Base-by-base conservation (phyloP, 805 yeast genomes). In the Yarrowia sp. region DNA sequence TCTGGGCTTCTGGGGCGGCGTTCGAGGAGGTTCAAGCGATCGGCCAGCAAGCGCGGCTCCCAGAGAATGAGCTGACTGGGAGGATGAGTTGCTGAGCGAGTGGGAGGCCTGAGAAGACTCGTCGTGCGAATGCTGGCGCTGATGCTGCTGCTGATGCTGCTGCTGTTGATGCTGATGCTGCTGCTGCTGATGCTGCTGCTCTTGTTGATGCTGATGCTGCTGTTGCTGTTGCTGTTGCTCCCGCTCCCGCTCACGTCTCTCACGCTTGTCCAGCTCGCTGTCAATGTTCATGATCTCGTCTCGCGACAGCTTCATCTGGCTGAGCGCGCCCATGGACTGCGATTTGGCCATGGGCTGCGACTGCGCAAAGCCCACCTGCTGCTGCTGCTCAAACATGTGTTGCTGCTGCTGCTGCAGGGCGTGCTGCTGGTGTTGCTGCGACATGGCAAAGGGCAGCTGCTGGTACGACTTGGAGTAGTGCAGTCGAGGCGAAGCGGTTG, bases 1-100 rank as follows among this genome's bases (percentile, higher is more conserved):
- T 8, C 66, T 65, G 39, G 65, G 57, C 47, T 61, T 61, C 47
- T 61, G 65, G 11, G 74, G 73, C 4, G 77, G 74, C 8, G 75
- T 73, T 39, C 68, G 66, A 15, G 75, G 75, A 3, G 68, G 60
- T 13, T 67, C 39, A 22, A 70, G 67, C 9, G 64, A 31, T n/a
- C 38, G 47, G 31, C 11, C 43, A 4, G 60, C 43, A 35, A 51
- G 18, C 11, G 60, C 43, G 7, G 44, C 60, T 10, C 60, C 60
- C 14, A 48, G 31, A 18, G 55, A 48, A 6, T 48, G 55, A 18
- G 55, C 32, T 4, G 38, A 35, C 10, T 35, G 38, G 38, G 38
- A 35, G n/a, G 44, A 41, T 11, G 44, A 41, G 44, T 15, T 41
- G 15, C 44, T 41, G 18, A 41, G 15, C 15, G 44, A 41, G 60